Evolutionary conservation across 768 basidiomycete genomes (phyloP).

Genomic region (Fistulinella prunicolor): DNA sequence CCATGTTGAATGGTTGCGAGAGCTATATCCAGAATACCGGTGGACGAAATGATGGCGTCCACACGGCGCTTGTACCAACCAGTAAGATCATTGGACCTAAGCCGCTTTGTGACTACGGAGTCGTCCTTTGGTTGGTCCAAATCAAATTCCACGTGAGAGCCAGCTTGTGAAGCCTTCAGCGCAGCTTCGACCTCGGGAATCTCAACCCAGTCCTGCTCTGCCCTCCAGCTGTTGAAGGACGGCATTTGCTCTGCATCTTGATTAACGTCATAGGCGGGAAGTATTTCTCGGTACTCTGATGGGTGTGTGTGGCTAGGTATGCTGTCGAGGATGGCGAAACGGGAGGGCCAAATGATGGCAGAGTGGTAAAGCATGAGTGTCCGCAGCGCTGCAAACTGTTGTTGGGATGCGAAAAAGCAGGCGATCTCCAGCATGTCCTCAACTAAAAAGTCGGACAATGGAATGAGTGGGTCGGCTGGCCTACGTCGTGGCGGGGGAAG

Average conservation of each 20-base stretch:
- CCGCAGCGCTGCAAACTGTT: constrained; percentile 55
- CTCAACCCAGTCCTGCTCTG: constrained; percentile 60
- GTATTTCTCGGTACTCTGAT: constrained; percentile 53
- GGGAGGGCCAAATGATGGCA: constrained; percentile 60
- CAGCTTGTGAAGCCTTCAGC: constrained; percentile 31
- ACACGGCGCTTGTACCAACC: constrained; percentile 76
- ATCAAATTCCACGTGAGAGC: constrained; percentile 10
- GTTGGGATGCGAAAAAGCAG: constrained; percentile 60
- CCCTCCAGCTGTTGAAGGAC: constrained; percentile 45
- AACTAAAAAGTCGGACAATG: constrained; percentile 63
- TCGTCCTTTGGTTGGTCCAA: constrained; percentile 10
- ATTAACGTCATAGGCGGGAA: constrained; percentile 57
- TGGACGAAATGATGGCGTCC: constrained; percentile 53
- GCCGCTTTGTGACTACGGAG: constrained; percentile 6
- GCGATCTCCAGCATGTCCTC: constrained; percentile 57
- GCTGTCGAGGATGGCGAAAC: constrained; percentile 64
- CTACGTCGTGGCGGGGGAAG: constrained; percentile 18
- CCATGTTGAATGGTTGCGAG: constrained; percentile 82
- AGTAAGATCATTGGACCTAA: constrained; percentile 41
- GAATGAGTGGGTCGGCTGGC: constrained; percentile 40
- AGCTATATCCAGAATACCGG: constrained; percentile 78
- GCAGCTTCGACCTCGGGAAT: constrained; percentile 39
- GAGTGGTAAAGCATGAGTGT: constrained; percentile 58
- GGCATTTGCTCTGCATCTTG: constrained; percentile 42
- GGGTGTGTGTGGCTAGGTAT: constrained; percentile 77